A percentile compares a stretch with the other conserved stretches of the same genome.
Conservation (phyloP, 2,329 filamentous ascomycete species). For the Cladosporium halotolerans region DNA sequence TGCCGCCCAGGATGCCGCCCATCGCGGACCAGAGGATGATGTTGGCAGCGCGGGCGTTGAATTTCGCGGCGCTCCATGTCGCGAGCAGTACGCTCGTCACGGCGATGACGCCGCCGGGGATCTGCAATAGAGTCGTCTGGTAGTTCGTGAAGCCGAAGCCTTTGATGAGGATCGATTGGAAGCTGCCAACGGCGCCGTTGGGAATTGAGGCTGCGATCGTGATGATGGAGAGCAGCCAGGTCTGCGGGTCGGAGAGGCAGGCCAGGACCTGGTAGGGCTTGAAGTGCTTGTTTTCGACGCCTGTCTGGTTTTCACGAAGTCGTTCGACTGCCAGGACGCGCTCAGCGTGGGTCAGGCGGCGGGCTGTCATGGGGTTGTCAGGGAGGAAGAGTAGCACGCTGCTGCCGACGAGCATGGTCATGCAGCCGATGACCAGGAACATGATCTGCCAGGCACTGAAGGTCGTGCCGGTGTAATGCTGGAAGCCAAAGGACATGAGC, state of each 20-base stretch:
- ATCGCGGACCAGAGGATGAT: conserved; percentile 28
- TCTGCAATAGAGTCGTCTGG: conserved; percentile 54
- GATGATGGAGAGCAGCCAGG: conserved; percentile 50
- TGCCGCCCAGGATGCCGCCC: conserved; percentile 40
- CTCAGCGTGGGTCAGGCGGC: conserved; percentile 51
- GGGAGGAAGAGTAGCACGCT: conserved; percentile 55
- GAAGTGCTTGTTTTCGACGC: conserved; percentile 39
- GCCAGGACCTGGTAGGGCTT: conserved; percentile 51
- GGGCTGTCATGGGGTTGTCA: conserved; percentile 56
- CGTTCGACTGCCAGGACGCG: conserved; percentile 54
- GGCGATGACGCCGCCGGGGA: conserved; percentile 58
- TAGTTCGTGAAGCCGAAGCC: conserved; percentile 53
- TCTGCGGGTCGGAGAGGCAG: conserved; percentile 50
- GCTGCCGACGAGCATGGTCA: conserved; percentile 47
- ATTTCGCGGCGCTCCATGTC: conserved; percentile 40
- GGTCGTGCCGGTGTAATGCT: conserved; percentile 17
- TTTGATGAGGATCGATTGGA: conserved; percentile 53
- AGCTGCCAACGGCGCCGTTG: conserved; percentile 53
- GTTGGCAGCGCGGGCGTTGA: conserved; percentile 26
- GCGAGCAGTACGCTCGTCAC: conserved; percentile 27
- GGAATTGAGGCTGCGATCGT: conserved; percentile 49
- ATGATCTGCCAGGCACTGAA: conserved; percentile 19
- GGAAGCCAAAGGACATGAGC: conserved; percentile 29
- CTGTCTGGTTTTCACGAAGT: conserved; percentile 37
- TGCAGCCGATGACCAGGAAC: conserved; percentile 23